Evolutionary conservation across 176 grass and related monocot genomes (phyloP), one percentile per base, ranked within the genome.

Genomic region (Alloteropsis semialata): DNA sequence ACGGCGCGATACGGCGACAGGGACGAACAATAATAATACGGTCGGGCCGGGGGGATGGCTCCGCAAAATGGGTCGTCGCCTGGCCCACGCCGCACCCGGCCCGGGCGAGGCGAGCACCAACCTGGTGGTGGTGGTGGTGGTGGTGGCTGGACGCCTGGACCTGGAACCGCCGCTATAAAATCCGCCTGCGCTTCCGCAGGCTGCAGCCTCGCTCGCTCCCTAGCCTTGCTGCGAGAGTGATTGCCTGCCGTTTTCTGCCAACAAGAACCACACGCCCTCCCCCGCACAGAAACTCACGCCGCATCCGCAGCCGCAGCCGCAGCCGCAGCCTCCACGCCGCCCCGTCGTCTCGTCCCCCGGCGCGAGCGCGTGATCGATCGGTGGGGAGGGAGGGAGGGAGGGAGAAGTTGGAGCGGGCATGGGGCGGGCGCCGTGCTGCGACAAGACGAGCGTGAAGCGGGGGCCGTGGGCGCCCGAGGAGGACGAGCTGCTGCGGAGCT

Each of bases 401-500:
- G 51, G 9, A 27, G 56, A 58, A 5, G 62, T 33, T 25, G 44
- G 27, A 36, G 28, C 6, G 5, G 25, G 8, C 22, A 97, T 97
- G 95, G 95, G 95, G 27, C 88, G 95, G 10, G 86, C 95, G 49
- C 95, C 95, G 84, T 97, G 95, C 90, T 97, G 95, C 79, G 95
- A 97, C 84, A 94, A 90, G 88, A 88, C 84, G 46, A 92, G 84
- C 50, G 95, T 97, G 58, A 97, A 97, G 88, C 57, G 90, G 74
- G 95, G 95, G 3, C 95, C 92, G 45, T 97, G 95, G 95, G 91
- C 95, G 62, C 92, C 92, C 60, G 92, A 97, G 79, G 95, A 97
- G 85, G 95, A 97, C 82, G 92, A 86, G 36, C 10, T 88, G 68
- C 95, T 97, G 37, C 87, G 74, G 73, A 84, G 74, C 83, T 94